These are phyloP conservation scores for Exsudoporus frostii DNA, from an alignment of 768 basidiomycete genomes.

Conservation along the genomic window DNA sequence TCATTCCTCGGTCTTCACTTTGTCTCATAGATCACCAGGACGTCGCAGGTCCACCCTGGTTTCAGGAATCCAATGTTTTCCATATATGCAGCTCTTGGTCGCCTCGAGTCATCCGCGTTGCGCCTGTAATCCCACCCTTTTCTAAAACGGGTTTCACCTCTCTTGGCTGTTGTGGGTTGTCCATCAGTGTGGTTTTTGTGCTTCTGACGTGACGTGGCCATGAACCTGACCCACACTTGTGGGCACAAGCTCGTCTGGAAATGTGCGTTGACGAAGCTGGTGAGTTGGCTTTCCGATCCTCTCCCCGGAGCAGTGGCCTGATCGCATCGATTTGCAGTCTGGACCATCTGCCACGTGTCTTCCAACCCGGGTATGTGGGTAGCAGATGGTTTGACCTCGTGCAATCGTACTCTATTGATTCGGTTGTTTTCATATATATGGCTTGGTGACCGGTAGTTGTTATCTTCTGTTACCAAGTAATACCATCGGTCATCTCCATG, in stretches of 20 bases:
- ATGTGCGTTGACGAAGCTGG: background rate
- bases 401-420: background rate
- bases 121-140: background rate
- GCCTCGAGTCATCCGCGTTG: conserved; percentile 26
- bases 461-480: background rate
- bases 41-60: conserved; percentile 3
- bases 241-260: background rate
- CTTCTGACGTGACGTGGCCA: background rate
- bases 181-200: background rate
- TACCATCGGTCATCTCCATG: background rate
- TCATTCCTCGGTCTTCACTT: conserved; percentile 4
- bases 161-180: conserved; percentile 1
- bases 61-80: background rate
- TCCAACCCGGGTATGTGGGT: background rate
- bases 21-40: conserved; percentile 1
- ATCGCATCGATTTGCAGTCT: conserved; percentile 8
- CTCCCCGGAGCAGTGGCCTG: background rate
- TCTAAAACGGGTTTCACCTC: conserved; percentile 7
- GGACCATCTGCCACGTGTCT: conserved; percentile 8
- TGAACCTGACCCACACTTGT: background rate
- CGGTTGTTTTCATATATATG: background rate
- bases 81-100: background rate
- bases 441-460: background rate
- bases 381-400: background rate
- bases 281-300: background rate